Conservation (phyloP, 345 rosid genomes). For the Cochlearia excelsa region DNA sequence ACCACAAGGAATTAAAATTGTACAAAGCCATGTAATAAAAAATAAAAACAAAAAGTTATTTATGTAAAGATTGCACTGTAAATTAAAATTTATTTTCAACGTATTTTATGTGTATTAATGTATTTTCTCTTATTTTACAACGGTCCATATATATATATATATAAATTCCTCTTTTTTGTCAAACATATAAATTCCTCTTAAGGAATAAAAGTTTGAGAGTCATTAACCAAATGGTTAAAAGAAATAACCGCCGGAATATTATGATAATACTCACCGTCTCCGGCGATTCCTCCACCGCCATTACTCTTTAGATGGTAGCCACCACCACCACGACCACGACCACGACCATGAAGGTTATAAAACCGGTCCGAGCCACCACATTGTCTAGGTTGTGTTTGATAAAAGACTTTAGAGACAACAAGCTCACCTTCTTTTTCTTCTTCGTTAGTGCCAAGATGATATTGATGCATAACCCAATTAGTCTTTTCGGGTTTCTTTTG, state of each 20-base stretch:
- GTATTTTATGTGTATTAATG: background rate
- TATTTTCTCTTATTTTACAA: slow-evolving; percentile 25
- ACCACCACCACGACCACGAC: too few relatives aligned
- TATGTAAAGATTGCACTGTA: slow-evolving; percentile 10
- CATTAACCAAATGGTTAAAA: slow-evolving; percentile 76
- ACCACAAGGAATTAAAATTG: slow-evolving; percentile 13
- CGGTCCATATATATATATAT: slow-evolving; percentile 6
- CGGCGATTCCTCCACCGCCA: too few relatives aligned
- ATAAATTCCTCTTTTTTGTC: background rate
- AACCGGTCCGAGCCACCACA: slow-evolving; percentile 51
- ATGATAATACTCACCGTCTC: slow-evolving; percentile 49
- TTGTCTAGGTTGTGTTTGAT: slow-evolving; percentile 97
- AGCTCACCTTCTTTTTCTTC: slow-evolving; percentile 97
- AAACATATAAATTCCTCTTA: too few relatives aligned
- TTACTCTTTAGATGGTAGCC: too few relatives aligned
- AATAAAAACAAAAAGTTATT: too few relatives aligned
- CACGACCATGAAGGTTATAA: slow-evolving; percentile 29
- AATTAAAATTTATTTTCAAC: slow-evolving; percentile 19
- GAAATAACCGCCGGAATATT: slow-evolving; percentile 53
- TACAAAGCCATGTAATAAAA: slow-evolving; percentile 16
- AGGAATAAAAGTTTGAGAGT: slow-evolving; percentile 58
- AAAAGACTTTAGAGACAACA: slow-evolving; percentile 90
- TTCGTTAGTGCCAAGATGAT: slow-evolving; percentile 83
- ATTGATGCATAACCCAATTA: slow-evolving; percentile 98
- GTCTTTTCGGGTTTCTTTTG: slow-evolving; percentile 93